Evolutionary conservation across 78 protist genomes (phyloP).

Genomic region (Emiliania huxleyi): DNA sequence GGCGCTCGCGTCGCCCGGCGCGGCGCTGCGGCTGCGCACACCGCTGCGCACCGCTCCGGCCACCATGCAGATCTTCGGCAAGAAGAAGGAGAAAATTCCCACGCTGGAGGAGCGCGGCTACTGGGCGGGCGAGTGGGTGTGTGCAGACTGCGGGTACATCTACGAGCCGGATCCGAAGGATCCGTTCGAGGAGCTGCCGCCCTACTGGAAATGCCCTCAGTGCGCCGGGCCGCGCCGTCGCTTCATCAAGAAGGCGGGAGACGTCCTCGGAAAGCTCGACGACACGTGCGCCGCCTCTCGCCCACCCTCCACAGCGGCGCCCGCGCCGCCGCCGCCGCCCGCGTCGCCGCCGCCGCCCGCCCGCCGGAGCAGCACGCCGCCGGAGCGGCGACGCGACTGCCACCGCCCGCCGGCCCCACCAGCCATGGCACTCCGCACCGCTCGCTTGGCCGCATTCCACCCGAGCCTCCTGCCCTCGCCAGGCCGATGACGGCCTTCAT

Average conservation of each 20-base stretch:
- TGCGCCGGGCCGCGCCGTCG: slow-evolving; percentile 24
- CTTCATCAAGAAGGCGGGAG: slow-evolving; percentile 2
- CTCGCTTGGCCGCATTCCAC: too few relatives aligned
- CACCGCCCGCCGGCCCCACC: too few relatives aligned
- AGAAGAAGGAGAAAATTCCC: not conserved
- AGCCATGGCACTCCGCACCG: too few relatives aligned
- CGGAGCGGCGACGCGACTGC: too few relatives aligned
- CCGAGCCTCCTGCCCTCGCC: too few relatives aligned
- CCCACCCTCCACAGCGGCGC: too few relatives aligned
- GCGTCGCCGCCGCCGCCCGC: too few relatives aligned
- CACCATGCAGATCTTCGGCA: not conserved
- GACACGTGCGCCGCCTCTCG: not conserved
- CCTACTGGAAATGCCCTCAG: not conserved
- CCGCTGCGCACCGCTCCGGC: not conserved
- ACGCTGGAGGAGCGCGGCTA: not conserved
- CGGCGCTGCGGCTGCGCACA: too few relatives aligned
- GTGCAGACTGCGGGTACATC: slow-evolving; percentile 28
- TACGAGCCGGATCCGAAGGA: not conserved
- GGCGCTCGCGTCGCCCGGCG: too few relatives aligned
- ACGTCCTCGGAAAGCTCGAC: not conserved
- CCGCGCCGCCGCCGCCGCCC: too few relatives aligned
- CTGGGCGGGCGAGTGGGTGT: slow-evolving; percentile 25
- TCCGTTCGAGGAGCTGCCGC: slow-evolving; percentile 5
- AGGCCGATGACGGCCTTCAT: not conserved
- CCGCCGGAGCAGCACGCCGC: too few relatives aligned